These are phyloP conservation scores for Parascedosporium putredinis DNA, from an alignment of 2,329 filamentous ascomycete species.

Conservation along the genomic window DNA sequence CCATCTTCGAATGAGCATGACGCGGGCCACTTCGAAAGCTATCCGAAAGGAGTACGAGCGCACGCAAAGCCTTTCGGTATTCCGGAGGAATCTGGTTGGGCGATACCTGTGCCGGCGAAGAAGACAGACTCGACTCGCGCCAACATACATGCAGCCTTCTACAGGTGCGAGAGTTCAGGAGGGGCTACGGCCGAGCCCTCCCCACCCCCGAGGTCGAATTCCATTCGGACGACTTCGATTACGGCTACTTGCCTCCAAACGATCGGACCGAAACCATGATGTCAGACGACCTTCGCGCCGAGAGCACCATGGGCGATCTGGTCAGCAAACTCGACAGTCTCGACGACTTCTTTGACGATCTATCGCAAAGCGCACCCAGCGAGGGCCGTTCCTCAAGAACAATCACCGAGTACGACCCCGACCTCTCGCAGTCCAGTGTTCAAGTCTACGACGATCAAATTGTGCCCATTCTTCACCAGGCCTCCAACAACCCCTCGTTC, in stretches of 20 bases:
- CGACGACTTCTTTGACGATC: conserved; percentile 73
- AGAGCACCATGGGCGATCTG: conserved; percentile 71
- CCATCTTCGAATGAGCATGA: conserved; percentile 97
- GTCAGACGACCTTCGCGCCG: conserved; percentile 67
- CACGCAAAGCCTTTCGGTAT: conserved; percentile 95
- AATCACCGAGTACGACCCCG: conserved; percentile 53
- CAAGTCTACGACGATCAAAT: conserved; percentile 90
- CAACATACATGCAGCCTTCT: conserved; percentile 94
- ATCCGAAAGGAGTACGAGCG: conserved; percentile 91
- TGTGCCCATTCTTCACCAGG: conserved; percentile 78
- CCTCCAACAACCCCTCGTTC: conserved; percentile 70
- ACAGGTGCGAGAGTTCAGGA: conserved; percentile 70
- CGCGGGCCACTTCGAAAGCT: conserved; percentile 70
- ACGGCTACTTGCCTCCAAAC: conserved; percentile 60
- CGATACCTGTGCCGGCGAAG: conserved; percentile 82
- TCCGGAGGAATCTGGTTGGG: conserved; percentile 91
- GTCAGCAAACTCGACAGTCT: conserved; percentile 70
- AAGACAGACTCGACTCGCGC: conserved; percentile 78
- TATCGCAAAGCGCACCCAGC: conserved; percentile 44
- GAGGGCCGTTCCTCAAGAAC: conserved; percentile 50
- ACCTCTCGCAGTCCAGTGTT: conserved; percentile 62
- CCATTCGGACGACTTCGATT: conserved; percentile 77
- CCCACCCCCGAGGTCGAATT: conserved; percentile 86
- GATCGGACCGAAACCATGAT: conserved; percentile 86
- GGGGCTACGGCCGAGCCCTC: conserved; percentile 47